Conservation (phyloP, 2,329 filamentous ascomycete genomes). For the Fusarium praegraminearum region DNA sequence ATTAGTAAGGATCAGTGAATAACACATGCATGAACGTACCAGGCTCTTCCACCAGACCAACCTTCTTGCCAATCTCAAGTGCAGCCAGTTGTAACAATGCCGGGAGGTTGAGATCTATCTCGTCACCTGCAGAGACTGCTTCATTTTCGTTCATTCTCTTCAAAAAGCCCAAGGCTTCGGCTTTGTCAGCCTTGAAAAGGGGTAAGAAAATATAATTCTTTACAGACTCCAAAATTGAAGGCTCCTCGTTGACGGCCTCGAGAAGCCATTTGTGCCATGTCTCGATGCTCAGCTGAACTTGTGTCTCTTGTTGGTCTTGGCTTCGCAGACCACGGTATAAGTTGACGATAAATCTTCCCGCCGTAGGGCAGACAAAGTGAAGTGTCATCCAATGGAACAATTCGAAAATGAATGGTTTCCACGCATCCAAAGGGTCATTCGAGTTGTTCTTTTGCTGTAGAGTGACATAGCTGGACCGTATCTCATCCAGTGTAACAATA, state of each 20-base stretch:
- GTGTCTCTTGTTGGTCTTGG: constrained; percentile 38
- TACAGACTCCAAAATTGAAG: constrained; percentile 68
- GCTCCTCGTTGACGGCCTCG: constrained; percentile 61
- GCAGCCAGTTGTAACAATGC: constrained; percentile 73
- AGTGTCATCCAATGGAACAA: constrained; percentile 68
- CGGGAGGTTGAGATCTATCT: constrained; percentile 62
- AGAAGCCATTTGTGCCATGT: constrained; percentile 70
- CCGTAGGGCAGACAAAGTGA: constrained; percentile 68
- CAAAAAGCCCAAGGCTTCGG: constrained; percentile 68
- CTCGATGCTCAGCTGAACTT: constrained; percentile 52
- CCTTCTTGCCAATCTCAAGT: constrained; percentile 78
- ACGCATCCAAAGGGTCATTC: constrained; percentile 50
- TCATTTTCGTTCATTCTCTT: constrained; percentile 65
- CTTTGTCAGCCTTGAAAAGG: constrained; percentile 69
- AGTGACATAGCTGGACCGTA: constrained; percentile 59
- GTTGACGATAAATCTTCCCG: constrained; percentile 71
- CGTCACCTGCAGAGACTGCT: constrained; percentile 59
- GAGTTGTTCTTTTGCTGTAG: constrained; percentile 48
- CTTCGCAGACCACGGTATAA: constrained; percentile 63
- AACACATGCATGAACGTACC: constrained; percentile 53
- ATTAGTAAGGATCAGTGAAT: constrained; percentile 31
- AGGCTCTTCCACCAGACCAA: constrained; percentile 76
- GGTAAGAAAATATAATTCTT: constrained; percentile 74
- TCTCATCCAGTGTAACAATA: constrained; percentile 62
- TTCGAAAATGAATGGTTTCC: constrained; percentile 64